Percentiles rank a stretch among this genome's conserved stretches.
phyloP scores from a whole-genome alignment of 106 monocot species.

The Triglochin maritima region DNA sequence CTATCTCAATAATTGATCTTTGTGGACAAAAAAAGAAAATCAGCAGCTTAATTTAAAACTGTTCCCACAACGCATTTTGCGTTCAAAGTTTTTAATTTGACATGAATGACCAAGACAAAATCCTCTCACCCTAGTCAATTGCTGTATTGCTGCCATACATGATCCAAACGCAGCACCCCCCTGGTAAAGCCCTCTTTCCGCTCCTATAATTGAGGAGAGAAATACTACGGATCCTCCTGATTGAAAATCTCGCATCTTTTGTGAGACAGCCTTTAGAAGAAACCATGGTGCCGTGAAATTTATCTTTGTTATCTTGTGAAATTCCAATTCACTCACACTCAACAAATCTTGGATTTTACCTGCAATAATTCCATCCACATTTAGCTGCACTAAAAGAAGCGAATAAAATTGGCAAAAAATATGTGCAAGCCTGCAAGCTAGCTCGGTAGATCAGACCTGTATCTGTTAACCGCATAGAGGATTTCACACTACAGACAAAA shows the following conservation, averaged over 20 bases:
- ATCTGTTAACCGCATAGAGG: too few relatives aligned
- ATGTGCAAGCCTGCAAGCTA: too few relatives aligned
- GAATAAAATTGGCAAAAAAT: too few relatives aligned
- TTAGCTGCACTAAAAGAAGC: neutral
- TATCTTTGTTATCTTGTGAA: constrained; percentile 58
- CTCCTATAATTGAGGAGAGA: constrained; percentile 59
- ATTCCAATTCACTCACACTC: constrained; percentile 45
- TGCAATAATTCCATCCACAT: constrained; percentile 6
- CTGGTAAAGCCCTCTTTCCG: constrained; percentile 84
- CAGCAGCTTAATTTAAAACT: too few relatives aligned
- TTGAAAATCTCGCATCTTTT: constrained; percentile 54
- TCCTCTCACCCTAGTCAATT: constrained; percentile 57
- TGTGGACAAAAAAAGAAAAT: too few relatives aligned
- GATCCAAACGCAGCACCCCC: constrained; percentile 73
- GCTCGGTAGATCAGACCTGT: too few relatives aligned
- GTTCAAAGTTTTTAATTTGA: too few relatives aligned
- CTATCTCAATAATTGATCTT: too few relatives aligned
- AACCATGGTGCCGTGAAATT: constrained; percentile 91
- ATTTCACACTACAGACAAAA: too few relatives aligned
- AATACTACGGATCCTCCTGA: constrained; percentile 73
- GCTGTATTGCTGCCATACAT: constrained; percentile 64
- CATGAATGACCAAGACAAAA: too few relatives aligned
- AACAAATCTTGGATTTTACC: constrained; percentile 66
- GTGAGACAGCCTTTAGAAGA: constrained; percentile 63
- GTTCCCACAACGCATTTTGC: too few relatives aligned